Percentiles rank a stretch among this genome's conserved stretches.
These are phyloP conservation scores for Aspergillus hortae DNA, from an alignment of 2,329 filamentous ascomycete genomes.

Conservation along the genomic window DNA sequence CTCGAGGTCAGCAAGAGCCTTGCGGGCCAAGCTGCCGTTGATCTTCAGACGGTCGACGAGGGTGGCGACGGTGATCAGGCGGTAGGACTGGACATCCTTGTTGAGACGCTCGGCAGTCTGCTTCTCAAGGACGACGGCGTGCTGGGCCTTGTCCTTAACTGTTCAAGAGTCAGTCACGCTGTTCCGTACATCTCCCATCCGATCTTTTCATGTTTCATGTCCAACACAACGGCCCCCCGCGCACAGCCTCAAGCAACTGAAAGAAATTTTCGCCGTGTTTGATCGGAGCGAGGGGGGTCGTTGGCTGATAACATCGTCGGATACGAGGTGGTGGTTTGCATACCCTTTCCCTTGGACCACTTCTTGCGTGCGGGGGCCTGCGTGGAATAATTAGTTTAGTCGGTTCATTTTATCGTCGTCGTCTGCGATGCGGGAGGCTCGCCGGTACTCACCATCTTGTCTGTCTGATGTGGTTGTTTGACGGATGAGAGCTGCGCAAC, in stretches of 20 bases:
- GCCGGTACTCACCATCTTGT: slow-evolving; percentile 35
- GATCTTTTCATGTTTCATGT: background rate
- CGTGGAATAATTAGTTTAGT: slow-evolving; percentile 15
- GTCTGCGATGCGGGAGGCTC: background rate
- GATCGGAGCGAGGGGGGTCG: slow-evolving; percentile 4
- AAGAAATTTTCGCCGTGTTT: slow-evolving; percentile 17
- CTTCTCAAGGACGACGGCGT: slow-evolving; percentile 98
- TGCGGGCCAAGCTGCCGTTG: slow-evolving; percentile 93
- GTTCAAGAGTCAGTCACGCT: slow-evolving; percentile 24
- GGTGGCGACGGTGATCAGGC: slow-evolving; percentile 95
- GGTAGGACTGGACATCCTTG: slow-evolving; percentile 99
- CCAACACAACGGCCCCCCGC: slow-evolving; percentile 8
- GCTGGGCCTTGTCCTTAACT: slow-evolving; percentile 99
- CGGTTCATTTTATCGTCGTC: background rate
- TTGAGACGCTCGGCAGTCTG: slow-evolving; percentile 94
- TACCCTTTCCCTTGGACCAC: slow-evolving; percentile 58
- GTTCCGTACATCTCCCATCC: too few species aligned
- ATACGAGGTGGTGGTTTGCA: slow-evolving; percentile 23
- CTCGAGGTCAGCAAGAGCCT: slow-evolving; percentile 88
- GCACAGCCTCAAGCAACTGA: slow-evolving; percentile 12
- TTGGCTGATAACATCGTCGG: slow-evolving; percentile 6
- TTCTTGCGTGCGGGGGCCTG: slow-evolving; percentile 52
- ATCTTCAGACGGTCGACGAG: slow-evolving; percentile 99
- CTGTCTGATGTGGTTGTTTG: slow-evolving; percentile 35
- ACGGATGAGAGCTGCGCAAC: slow-evolving; percentile 27